Conservation (phyloP, 2,329 filamentous ascomycete species). For the Colletotrichum chlorophyti region DNA sequence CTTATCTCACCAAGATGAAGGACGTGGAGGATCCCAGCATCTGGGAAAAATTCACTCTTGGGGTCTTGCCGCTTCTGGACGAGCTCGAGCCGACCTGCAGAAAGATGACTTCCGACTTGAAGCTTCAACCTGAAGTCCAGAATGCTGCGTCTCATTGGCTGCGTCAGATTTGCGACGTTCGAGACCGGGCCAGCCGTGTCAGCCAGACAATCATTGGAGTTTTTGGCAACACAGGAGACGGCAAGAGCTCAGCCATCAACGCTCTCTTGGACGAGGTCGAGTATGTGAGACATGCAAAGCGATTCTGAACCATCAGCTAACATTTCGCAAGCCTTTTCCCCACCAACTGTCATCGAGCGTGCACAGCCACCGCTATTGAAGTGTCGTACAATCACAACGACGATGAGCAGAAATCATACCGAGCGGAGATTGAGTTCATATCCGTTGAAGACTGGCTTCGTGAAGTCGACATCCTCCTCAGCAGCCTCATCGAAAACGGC, state of each 20-base stretch:
- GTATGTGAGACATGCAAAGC: not conserved
- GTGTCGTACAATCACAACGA: slow-evolving; percentile 61
- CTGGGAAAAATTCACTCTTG: not conserved
- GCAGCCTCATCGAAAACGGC: slow-evolving; percentile 52
- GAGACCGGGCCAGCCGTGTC: not conserved
- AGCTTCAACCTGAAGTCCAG: not conserved
- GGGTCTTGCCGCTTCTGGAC: not conserved
- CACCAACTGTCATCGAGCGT: slow-evolving; percentile 62
- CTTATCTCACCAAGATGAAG: not conserved
- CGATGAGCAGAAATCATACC: slow-evolving; percentile 46
- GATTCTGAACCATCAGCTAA: not conserved
- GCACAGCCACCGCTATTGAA: slow-evolving; percentile 67
- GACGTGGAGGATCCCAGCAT: not conserved
- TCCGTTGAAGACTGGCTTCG: slow-evolving; percentile 55
- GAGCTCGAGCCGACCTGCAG: not conserved
- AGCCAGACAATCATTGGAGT: not conserved
- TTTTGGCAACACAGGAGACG: slow-evolving; percentile 13
- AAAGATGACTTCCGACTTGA: not conserved
- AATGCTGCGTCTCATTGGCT: not conserved
- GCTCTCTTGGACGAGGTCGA: not conserved
- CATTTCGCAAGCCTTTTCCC: slow-evolving; percentile 42
- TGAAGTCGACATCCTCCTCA: slow-evolving; percentile 55
- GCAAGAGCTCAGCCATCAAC: slow-evolving; percentile 10
- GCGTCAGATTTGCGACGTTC: not conserved
- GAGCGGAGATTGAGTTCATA: slow-evolving; percentile 66